phyloP scores from a whole-genome alignment of 2,329 filamentous ascomycete genomes.

The Diaporthe nobilis region DNA sequence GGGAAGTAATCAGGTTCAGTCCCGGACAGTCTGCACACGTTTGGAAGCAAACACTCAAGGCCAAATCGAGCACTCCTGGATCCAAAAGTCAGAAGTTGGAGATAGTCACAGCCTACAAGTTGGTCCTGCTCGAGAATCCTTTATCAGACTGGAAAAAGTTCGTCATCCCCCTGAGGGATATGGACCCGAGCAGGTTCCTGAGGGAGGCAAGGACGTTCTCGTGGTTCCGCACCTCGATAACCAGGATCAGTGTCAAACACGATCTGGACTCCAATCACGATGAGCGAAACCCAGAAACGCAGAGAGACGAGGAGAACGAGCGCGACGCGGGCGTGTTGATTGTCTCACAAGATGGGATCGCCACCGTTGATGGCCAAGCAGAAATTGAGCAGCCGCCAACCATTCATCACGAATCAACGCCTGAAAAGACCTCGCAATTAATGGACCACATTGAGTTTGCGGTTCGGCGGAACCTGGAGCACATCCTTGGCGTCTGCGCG shows the following conservation, averaged over 20 bases:
- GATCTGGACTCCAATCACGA: too few relatives aligned
- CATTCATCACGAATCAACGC: neutral
- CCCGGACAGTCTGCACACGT: too few relatives aligned
- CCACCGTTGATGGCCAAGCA: too few relatives aligned
- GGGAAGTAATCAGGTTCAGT: neutral
- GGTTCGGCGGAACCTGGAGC: slow-evolving; percentile 2
- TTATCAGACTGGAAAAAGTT: neutral
- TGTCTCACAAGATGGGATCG: neutral
- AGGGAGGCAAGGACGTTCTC: neutral
- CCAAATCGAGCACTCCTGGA: neutral
- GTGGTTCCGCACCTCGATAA: neutral
- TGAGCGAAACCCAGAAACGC: neutral
- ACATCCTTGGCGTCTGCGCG: slow-evolving; percentile 34
- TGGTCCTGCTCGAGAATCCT: neutral
- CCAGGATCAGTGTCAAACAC: neutral
- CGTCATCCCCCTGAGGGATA: neutral
- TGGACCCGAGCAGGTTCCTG: neutral
- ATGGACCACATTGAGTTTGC: neutral
- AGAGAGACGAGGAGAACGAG: neutral
- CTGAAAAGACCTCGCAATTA: neutral
- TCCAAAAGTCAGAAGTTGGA: neutral
- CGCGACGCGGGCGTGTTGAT: neutral
- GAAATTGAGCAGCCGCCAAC: too few relatives aligned
- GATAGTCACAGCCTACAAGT: neutral
- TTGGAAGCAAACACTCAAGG: neutral